These are phyloP conservation scores for Tephrocybe sp. DNA, from an alignment of 768 basidiomycete species.

Conservation along the genomic window DNA sequence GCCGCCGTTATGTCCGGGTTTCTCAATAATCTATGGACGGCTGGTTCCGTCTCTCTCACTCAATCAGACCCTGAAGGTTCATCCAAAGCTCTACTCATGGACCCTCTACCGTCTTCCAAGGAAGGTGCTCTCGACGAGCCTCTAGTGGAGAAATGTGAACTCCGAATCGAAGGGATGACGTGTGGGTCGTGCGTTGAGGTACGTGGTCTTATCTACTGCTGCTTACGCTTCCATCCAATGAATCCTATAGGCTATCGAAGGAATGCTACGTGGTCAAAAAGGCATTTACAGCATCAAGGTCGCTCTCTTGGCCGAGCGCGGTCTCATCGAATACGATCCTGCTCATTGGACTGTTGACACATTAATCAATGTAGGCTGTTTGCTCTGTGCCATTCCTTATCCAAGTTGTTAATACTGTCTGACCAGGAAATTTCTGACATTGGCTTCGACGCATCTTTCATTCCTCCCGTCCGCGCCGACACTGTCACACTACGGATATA, in stretches of 20 bases:
- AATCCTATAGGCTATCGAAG: slow-evolving; percentile 68
- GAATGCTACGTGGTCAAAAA: slow-evolving; percentile 74
- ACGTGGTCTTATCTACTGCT: slow-evolving; percentile 19
- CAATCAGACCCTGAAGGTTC: slow-evolving; percentile 9
- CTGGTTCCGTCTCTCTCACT: slow-evolving; percentile 14
- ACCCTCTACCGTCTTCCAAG: slow-evolving; percentile 15
- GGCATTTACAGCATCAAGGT: slow-evolving; percentile 93
- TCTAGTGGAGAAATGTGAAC: slow-evolving; percentile 59
- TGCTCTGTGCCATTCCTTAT: not conserved
- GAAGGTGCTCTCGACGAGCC: slow-evolving; percentile 20
- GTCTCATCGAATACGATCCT: slow-evolving; percentile 87
- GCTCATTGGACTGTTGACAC: slow-evolving; percentile 76
- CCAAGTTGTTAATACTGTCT: slow-evolving; percentile 8
- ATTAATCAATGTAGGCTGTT: slow-evolving; percentile 61
- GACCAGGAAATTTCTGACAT: slow-evolving; percentile 92
- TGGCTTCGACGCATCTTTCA: slow-evolving; percentile 84
- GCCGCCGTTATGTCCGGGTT: slow-evolving; percentile 12
- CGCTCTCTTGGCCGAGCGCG: slow-evolving; percentile 95
- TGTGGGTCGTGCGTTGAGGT: slow-evolving; percentile 90
- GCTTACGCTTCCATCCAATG: not conserved
- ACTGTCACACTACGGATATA: slow-evolving; percentile 75
- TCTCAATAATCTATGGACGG: slow-evolving; percentile 15
- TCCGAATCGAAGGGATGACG: slow-evolving; percentile 88
- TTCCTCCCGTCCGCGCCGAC: slow-evolving; percentile 65
- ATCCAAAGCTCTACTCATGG: slow-evolving; percentile 20